Evolutionary conservation across 768 basidiomycete genomes (phyloP).

Genomic region (Collybiopsis luxurians): DNA sequence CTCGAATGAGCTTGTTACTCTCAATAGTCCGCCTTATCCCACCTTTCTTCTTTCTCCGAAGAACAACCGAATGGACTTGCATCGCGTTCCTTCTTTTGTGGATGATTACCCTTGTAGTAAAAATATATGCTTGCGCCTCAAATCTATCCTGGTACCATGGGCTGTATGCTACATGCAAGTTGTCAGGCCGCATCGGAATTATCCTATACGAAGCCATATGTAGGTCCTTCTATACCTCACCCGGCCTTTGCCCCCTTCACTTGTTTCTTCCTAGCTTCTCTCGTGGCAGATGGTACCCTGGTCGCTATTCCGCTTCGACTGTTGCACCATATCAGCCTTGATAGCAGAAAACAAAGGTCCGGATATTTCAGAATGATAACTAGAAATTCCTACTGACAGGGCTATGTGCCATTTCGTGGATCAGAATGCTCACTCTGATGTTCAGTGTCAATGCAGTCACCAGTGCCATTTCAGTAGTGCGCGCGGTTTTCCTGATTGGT

Average conservation of each 20-base stretch:
- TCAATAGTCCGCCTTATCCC: no score
- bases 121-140: slow-evolving; percentile 5
- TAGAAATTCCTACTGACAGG: no score
- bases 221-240: no score
- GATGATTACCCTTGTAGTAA: slow-evolving; percentile 1
- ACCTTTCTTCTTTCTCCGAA: background rate
- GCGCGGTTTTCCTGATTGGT: background rate
- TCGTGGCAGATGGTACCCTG: background rate
- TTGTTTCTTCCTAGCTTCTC: background rate
- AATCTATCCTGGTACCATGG: slow-evolving; percentile 3
- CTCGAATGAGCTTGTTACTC: no score
- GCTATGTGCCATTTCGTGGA: no score
- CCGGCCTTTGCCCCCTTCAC: background rate
- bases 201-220: background rate
- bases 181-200: background rate
- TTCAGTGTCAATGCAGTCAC: background rate
- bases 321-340: background rate
- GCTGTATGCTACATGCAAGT: background rate
- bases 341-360: background rate
- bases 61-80: background rate
- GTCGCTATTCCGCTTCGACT: slow-evolving; percentile 3
- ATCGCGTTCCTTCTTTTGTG: slow-evolving; percentile 5
- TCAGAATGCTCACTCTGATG: slow-evolving; percentile 5
- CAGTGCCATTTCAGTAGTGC: background rate
- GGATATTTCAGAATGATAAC: background rate